Percentiles rank a stretch among this genome's conserved stretches.
These are phyloP conservation scores for Diaporthe citri DNA, from an alignment of 2,329 filamentous ascomycete species.

Conservation along the genomic window DNA sequence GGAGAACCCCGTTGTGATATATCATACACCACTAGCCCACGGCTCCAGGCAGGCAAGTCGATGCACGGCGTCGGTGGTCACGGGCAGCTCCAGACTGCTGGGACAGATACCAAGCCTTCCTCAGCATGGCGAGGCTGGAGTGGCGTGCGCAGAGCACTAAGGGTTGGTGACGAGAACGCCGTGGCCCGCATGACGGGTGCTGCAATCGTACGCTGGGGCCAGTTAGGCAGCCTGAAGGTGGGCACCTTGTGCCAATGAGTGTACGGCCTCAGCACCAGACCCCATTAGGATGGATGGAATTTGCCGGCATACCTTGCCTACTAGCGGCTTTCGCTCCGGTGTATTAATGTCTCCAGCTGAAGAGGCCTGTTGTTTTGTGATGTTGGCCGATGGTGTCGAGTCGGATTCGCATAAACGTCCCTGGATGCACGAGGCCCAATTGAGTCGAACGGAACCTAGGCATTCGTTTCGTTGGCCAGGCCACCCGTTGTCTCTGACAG, in stretches of 20 bases:
- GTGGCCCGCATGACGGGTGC: slow-evolving; percentile 15
- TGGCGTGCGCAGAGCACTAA: slow-evolving; percentile 16
- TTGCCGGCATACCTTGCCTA: slow-evolving; percentile 9
- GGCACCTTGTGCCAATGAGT: background rate
- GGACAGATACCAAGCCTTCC: slow-evolving; percentile 24
- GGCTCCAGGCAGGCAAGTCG: slow-evolving; percentile 22
- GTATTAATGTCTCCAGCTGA: slow-evolving; percentile 11
- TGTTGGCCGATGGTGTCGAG: background rate
- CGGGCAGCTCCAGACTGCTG: slow-evolving; percentile 36
- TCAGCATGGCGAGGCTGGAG: background rate
- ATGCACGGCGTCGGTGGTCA: slow-evolving; percentile 25
- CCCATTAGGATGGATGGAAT: slow-evolving; percentile 9
- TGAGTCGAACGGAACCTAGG: background rate
- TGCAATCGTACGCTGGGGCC: slow-evolving; percentile 24
- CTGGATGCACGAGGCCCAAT: slow-evolving; percentile 12
- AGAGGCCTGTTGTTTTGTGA: slow-evolving; percentile 1
- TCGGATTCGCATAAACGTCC: background rate
- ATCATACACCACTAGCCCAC: slow-evolving; percentile 5
- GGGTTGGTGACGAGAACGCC: slow-evolving; percentile 20
- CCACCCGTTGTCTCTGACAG: slow-evolving; percentile 30
- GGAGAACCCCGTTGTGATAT: slow-evolving; percentile 17
- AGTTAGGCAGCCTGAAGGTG: background rate
- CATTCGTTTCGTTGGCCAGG: slow-evolving; percentile 23
- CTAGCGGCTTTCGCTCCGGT: slow-evolving; percentile 15
- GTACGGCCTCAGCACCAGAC: background rate